Percentiles rank a stretch among this genome's conserved stretches.
Evolutionary conservation across 495 filamentous ascomycete species (phyloP).

Genomic region (Daldinia decipiens): DNA sequence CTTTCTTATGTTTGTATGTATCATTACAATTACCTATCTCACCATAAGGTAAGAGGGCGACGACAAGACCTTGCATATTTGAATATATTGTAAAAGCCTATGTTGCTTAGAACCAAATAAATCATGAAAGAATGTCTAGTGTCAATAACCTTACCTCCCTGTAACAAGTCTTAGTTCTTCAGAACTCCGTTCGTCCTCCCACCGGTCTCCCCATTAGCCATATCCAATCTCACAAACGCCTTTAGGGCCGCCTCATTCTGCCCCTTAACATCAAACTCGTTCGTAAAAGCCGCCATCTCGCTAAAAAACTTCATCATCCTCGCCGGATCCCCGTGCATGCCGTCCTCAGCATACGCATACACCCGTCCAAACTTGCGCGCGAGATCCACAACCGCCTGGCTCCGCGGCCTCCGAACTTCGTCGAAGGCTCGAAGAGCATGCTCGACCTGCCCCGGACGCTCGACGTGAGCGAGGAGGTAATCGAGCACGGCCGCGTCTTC

Average conservation of each 20-base stretch:
- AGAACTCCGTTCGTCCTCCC: background rate
- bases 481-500: conserved; percentile 65
- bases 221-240: conserved; percentile 18
- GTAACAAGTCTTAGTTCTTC: background rate
- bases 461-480: conserved; percentile 45
- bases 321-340: conserved; percentile 50
- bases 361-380: conserved; percentile 49
- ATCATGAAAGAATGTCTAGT: background rate
- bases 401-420: conserved; percentile 43
- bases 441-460: conserved; percentile 21
- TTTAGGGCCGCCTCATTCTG: conserved; percentile 48
- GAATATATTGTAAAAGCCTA: background rate
- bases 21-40: background rate
- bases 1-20: background rate
- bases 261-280: conserved; percentile 47
- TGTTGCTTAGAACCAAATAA: background rate
- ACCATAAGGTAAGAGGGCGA: background rate
- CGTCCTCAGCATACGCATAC: conserved; percentile 49
- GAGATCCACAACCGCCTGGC: conserved; percentile 48
- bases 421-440: conserved; percentile 47
- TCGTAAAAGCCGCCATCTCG: conserved; percentile 46
- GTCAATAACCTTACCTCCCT: background rate
- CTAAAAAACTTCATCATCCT: conserved; percentile 47
- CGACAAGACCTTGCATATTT: background rate
- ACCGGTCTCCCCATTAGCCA: background rate